A percentile compares a stretch with the other conserved stretches of the same genome.
These are phyloP conservation scores for Fusarium domesticum DNA, from an alignment of 2,329 filamentous ascomycete species.

Conservation along the genomic window DNA sequence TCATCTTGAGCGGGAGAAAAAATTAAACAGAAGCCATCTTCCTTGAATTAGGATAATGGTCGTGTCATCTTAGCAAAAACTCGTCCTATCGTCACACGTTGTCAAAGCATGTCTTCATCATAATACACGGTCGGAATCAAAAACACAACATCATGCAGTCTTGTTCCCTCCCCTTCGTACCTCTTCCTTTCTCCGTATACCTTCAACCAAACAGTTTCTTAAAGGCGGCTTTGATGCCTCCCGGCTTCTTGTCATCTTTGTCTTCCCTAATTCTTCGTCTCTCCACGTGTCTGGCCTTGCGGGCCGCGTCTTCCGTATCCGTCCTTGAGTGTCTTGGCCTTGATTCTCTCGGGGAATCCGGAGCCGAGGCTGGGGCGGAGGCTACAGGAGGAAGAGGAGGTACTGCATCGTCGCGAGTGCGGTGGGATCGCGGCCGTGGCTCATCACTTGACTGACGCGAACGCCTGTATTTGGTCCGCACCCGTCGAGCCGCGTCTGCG, in stretches of 20 bases:
- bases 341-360: constrained; percentile 5
- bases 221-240: constrained; percentile 31
- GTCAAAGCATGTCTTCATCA: constrained; percentile 23
- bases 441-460: constrained; percentile 21
- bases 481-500: constrained; percentile 30
- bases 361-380: constrained; percentile 5
- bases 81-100: constrained; percentile 25
- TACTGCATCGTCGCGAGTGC: constrained; percentile 15
- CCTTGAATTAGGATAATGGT: constrained; percentile 7
- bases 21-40: constrained; percentile 13
- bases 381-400: neutral
- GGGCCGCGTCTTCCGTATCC: constrained; percentile 35
- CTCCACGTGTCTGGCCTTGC: constrained; percentile 34
- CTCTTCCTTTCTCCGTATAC: constrained; percentile 14
- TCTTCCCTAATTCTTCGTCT: constrained; percentile 30
- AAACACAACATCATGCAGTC: constrained; percentile 1
- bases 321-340: constrained; percentile 25
- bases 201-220: constrained; percentile 31
- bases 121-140: constrained; percentile 19
- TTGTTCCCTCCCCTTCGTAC: constrained; percentile 4
- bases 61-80: constrained; percentile 11
- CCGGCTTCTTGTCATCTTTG: constrained; percentile 33
- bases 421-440: constrained; percentile 21
- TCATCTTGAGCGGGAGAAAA: neutral
- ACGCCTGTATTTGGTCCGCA: constrained; percentile 15